Base-by-base conservation (phyloP, 73 alveolate genomes). In the Durusdinium trenchii region DNA sequence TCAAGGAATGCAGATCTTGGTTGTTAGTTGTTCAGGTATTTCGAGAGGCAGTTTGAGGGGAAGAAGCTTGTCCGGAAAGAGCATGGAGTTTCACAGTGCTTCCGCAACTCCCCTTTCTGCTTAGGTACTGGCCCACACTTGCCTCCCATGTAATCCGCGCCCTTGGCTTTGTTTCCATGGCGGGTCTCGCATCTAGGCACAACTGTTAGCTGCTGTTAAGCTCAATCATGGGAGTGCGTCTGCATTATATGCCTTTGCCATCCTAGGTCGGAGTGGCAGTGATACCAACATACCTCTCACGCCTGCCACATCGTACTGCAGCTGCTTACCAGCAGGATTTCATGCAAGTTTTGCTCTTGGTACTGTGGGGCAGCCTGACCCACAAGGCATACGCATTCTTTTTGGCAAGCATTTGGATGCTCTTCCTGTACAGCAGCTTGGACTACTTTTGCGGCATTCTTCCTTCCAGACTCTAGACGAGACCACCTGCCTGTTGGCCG, bases 371-470 rank as follows among this genome's bases (percentile, higher is more conserved):
- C 85, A 36, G 26, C 23, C 48, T 18, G 12, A 28, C 5, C 30
- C 48, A 73, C 76, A 7, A 91, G 98, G 98, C 98, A 2, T 91
- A 91, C 45, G 75, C 36, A 2, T 91, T 91, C 81, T 91, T 91
- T 57, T 36, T 91, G 98, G 98, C 98, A 52, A 91, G 98, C 45
- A 91, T 91, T 10, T 91, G 98, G 98, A 91, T 91, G 98, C 98
- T 91, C 40, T 91, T 91, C 98, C 61, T 91, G 6, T 91, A 91
- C 62, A 78, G 98, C 47, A 36, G 12, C 98, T 26, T 69, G 36
- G 75, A 9, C 30, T 40, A 32, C 52, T 57, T 57, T 57, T 57
- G 69, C 23, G 32, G 69, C 12, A 57, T 57, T 16, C 23, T 57
- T 57, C 69, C 69, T 16, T 23, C 12, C 12, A 57, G 69, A 23